phyloP scores from a whole-genome alignment of 164 flowering plant species.

The Magnolia changhungtana region DNA sequence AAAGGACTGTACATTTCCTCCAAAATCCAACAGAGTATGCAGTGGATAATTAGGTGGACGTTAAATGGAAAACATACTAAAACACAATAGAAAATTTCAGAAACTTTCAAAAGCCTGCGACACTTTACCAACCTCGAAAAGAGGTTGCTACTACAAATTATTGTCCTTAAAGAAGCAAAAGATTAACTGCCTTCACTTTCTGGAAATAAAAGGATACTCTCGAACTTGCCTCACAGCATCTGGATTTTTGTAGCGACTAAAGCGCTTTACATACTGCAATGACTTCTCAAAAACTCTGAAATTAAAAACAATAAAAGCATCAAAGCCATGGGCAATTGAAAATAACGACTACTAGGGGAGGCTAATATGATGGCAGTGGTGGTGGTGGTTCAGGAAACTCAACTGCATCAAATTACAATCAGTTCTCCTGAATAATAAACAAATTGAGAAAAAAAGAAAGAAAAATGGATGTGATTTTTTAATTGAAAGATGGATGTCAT shows the following conservation, averaged over 20 bases:
- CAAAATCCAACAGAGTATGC: background rate
- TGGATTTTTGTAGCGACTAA: conserved; percentile 95
- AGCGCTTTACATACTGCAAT: conserved; percentile 94
- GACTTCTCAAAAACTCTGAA: conserved; percentile 96
- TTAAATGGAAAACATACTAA: background rate
- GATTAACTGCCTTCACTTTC: background rate
- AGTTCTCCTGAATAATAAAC: background rate
- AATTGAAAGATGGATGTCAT: background rate
- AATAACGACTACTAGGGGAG: background rate
- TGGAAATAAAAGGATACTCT: conserved; percentile 71
- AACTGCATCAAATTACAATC: background rate
- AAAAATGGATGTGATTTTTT: background rate
- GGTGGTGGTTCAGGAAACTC: background rate
- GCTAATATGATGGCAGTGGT: background rate
- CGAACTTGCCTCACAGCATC: conserved; percentile 97
- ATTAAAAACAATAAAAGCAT: background rate
- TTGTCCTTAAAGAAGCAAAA: background rate
- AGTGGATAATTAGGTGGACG: background rate
- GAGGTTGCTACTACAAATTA: background rate
- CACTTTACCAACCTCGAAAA: background rate
- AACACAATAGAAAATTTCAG: background rate
- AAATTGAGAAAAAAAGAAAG: background rate
- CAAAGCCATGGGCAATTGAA: background rate
- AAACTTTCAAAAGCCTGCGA: too few relatives aligned
- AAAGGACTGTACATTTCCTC: background rate